phyloP scores from a whole-genome alignment of 2,329 filamentous ascomycete genomes.

The Penicillium griseofulvum region DNA sequence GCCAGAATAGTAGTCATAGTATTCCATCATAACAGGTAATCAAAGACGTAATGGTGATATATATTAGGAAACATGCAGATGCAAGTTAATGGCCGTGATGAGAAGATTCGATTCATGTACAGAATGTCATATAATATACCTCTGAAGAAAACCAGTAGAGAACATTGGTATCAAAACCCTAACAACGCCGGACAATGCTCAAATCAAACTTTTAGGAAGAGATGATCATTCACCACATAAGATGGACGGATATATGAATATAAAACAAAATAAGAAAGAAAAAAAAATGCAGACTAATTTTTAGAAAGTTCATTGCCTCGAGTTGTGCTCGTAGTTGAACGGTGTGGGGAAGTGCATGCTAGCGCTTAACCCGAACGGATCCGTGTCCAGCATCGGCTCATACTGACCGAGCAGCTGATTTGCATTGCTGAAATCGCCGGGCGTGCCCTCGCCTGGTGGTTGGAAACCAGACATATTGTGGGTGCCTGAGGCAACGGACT shows the following conservation, averaged over 20 bases:
- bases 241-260: slow-evolving; percentile 4
- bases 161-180: slow-evolving; percentile 34
- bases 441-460: slow-evolving; percentile 36
- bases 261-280: background rate
- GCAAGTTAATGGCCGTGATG: background rate
- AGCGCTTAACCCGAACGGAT: slow-evolving; percentile 88
- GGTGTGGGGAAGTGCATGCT: slow-evolving; percentile 93
- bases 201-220: slow-evolving; percentile 29
- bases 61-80: background rate
- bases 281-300: background rate
- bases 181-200: slow-evolving; percentile 36
- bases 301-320: slow-evolving; percentile 29
- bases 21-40: too few relatives aligned
- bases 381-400: slow-evolving; percentile 85
- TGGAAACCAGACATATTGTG: slow-evolving; percentile 45
- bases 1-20: too few relatives aligned
- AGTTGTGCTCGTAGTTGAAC: slow-evolving; percentile 54
- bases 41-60: too few relatives aligned
- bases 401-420: slow-evolving; percentile 65
- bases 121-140: slow-evolving; percentile 14
- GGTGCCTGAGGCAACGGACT: slow-evolving; percentile 44
- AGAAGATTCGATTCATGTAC: slow-evolving; percentile 7
- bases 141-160: slow-evolving; percentile 14
- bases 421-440: slow-evolving; percentile 44
- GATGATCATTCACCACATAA: slow-evolving; percentile 7